Percentiles rank a stretch among this genome's conserved stretches.
Evolutionary conservation across 805 yeast genomes (phyloP).

Genomic region (Ogataea wickerhamii): DNA sequence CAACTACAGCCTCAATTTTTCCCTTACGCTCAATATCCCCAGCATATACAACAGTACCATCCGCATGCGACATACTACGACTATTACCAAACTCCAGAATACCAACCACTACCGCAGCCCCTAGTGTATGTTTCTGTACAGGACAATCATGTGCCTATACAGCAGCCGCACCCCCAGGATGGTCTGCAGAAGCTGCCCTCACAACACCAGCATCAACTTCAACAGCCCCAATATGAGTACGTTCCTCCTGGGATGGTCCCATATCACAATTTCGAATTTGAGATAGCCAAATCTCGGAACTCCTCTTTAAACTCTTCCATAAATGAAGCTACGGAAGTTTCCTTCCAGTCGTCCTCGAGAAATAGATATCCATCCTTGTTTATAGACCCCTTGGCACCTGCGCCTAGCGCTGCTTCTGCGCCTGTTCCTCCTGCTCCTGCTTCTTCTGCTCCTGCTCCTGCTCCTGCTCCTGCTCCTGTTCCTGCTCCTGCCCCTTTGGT

Average conservation of each 20-base stretch:
- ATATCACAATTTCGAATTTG: constrained; percentile 8
- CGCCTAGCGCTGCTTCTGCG: constrained; percentile 22
- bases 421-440: neutral
- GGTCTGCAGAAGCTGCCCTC: constrained; percentile 9
- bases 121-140: constrained; percentile 16
- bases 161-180: constrained; percentile 5
- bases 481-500: neutral
- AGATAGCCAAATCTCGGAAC: constrained; percentile 14
- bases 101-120: constrained; percentile 21
- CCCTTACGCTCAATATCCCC: constrained; percentile 15
- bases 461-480: neutral
- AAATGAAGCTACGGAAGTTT: constrained; percentile 23
- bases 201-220: constrained; percentile 4
- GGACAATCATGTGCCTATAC: constrained; percentile 6
- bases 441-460: neutral
- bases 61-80: constrained; percentile 5
- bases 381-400: constrained; percentile 48
- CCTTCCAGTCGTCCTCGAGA: constrained; percentile 29
- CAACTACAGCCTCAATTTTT: constrained; percentile 11
- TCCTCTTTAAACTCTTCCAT: constrained; percentile 17
- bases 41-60: constrained; percentile 8
- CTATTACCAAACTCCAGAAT: constrained; percentile 5
- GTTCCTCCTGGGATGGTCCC: constrained; percentile 4
- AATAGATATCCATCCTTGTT: constrained; percentile 46
- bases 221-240: constrained; percentile 11